Evolutionary conservation across 768 basidiomycete species (phyloP), one percentile per base, ranked within the genome.

Genomic region (Mrakia blollopis): DNA sequence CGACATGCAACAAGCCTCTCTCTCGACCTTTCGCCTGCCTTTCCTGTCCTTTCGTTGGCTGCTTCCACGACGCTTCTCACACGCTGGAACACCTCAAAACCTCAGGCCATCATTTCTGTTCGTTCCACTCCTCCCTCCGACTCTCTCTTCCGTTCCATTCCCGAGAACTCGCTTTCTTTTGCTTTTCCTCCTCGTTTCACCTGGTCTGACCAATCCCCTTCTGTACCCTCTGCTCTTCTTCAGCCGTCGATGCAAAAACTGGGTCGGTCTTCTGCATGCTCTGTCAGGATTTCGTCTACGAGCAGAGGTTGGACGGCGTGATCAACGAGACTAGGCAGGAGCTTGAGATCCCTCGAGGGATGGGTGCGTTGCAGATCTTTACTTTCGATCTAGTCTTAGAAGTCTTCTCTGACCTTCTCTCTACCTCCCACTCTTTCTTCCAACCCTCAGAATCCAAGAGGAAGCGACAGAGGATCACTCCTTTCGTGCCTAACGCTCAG

Each of bases 281-380:
- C 47, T 95, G 93, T 84, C 86, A 89, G 52, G 91, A 94, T 81
- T 90, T 92, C 77, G 86, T 92, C 32, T 90, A 90, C 79, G 86
- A 91, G 88, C 89, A 57, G 25, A 35, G 65, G 65, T 14, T 68
- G 25, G 65, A 68, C 65, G 37, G 21, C 37, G 35, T 68, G 35
- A 23, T n/a, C 21, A 35, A n/a, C 16, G 35, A 68, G 65, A 41
- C 39, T 18, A 68, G 65, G 25, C 14, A 68, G 25, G 82, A 83
- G 11, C 75, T 87, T 11, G 85, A 87, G 78, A 80, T 87, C 87
- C 14, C 90, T 91, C 81, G 91, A 92, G 83, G 87, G 86, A 62
- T 32, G 44, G 54, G 78, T 77, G 54, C 35, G 69, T 28, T 16
- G 9, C 39, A 13, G 60, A n/a, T 68, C n/a, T 77, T 68, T 79